Evolutionary conservation across 345 rosid species (phyloP), one percentile per base, ranked within the genome.

Genomic region (Erucastrum elatum): DNA sequence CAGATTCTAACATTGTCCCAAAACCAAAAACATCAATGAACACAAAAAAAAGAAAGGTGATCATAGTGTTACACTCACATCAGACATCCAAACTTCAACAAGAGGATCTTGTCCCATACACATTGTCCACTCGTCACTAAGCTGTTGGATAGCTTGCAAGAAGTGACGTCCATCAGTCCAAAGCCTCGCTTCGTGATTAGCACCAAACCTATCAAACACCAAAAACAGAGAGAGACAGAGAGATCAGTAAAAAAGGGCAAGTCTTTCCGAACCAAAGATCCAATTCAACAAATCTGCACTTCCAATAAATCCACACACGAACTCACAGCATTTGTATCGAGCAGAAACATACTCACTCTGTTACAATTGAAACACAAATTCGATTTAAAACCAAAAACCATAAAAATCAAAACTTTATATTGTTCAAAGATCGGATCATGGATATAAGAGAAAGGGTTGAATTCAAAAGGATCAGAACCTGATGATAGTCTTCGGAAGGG

Each of bases 151-250:
- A 64, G 99, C 98, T 87, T 95, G 99, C 84, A 93, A 77, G 77
- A 91, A 95, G 82, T 95, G 93, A 3, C 99, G 85, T 1, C 96
- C 99, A 75, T 95, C 98, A 5, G 99, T 95, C 99, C 98, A 95
- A 16, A 93, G 68, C 37, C 86, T n/a, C 85, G 1, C 82, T 77
- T 84, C 1, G 97, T 91, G 44, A 95, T 83, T 17, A 93, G 91
- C 21, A 94, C 92, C 90, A 93, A 81, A 67, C 99, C 99, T 95
- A 56, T 35, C 15, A 68, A 37, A 56, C 35, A 44, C 30, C 30
- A 1, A 27, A 27, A 27, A 27, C 30, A 27, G 30, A 27, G 30
- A 27, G 1, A 27, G 30, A 27, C 30, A 27, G 30, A 27, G 30
- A 27, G 30, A 27, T 27, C 30, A 27, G 30, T 27, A n/a, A 27